Conservation (phyloP, 2,329 filamentous ascomycete species). For the Trichoderma sp. region DNA sequence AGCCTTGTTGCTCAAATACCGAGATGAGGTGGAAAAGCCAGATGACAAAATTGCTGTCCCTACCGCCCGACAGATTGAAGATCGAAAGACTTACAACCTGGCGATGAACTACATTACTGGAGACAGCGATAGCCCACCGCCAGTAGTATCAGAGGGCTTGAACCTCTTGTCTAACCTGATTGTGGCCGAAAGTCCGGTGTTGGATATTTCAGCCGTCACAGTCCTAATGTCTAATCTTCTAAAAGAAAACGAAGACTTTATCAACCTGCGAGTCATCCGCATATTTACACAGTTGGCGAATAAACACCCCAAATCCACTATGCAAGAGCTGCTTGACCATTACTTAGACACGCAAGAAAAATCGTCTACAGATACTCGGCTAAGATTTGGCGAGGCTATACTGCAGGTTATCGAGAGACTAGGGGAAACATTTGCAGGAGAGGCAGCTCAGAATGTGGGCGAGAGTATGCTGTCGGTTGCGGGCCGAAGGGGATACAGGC, state of each 20-base stretch:
- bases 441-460: conserved; percentile 53
- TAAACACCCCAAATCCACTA: conserved; percentile 62
- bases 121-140: conserved; percentile 61
- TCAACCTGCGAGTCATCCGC: conserved; percentile 68
- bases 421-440: conserved; percentile 57
- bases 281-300: conserved; percentile 63
- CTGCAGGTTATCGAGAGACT: conserved; percentile 64
- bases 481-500: conserved; percentile 62
- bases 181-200: conserved; percentile 52
- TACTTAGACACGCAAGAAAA: conserved; percentile 66
- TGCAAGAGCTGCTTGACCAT: conserved; percentile 64
- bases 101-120: conserved; percentile 64
- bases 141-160: conserved; percentile 66
- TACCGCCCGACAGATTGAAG: conserved; percentile 55
- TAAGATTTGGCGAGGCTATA: conserved; percentile 69
- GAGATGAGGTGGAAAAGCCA: conserved; percentile 53
- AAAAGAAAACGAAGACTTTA: conserved; percentile 68
- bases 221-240: conserved; percentile 66
- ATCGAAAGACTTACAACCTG: conserved; percentile 62
- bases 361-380: conserved; percentile 61
- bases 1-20: conserved; percentile 56
- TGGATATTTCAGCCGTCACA: conserved; percentile 67
- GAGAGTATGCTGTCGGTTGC: conserved; percentile 65
- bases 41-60: conserved; percentile 42
- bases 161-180: conserved; percentile 62